Base-by-base conservation (phyloP, 2,329 filamentous ascomycete species). In the Xylariaceae sp. region DNA sequence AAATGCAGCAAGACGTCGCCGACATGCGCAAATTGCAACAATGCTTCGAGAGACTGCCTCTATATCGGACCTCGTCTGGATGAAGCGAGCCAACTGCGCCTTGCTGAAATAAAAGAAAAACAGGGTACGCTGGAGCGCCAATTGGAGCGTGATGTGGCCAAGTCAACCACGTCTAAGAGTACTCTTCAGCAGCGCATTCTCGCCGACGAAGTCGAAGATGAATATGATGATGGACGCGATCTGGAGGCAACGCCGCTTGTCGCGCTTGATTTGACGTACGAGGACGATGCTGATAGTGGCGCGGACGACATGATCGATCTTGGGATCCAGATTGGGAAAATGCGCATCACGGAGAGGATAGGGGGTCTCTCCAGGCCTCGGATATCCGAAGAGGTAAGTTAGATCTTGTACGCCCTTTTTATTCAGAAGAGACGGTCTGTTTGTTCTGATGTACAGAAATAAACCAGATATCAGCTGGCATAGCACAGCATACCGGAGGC, bases 61-160 rank as follows among this genome's bases (percentile, higher is more conserved):
- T 89, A 87, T 65, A 76, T 89, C 37, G 81, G 83, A 2, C 80
- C 83, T 0, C 79, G 83, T 27, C 74, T 88, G n/a, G 87, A 90
- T 68, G 79, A 86, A 57, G 81, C 81, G 6, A 83, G 83, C 51
- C 85, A 88, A 69, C 76, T 85, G 62, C 85, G 84, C 62, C 75
- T 91, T 51, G 86, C 85, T 3, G 85, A 89, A 65, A 85, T 91
- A 68, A 91, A 91, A 71, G 87, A 91, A 68, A 86, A 86, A 70
- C 87, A 90, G 70, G 86, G 86, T 30, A 82, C 80, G 6, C 72
- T 90, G 19, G 87, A 90, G 71, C 77, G 83, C 51, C 80, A 84
- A 53, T 75, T 90, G 4, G 87, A 89, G 69, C 74, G 83, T 43
- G 85, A 88, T 67, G 80, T 87, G 32, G 83, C 81, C 12, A 77